These are phyloP conservation scores for Botrytis aclada DNA, from an alignment of 2,329 filamentous ascomycete species.

Conservation along the genomic window DNA sequence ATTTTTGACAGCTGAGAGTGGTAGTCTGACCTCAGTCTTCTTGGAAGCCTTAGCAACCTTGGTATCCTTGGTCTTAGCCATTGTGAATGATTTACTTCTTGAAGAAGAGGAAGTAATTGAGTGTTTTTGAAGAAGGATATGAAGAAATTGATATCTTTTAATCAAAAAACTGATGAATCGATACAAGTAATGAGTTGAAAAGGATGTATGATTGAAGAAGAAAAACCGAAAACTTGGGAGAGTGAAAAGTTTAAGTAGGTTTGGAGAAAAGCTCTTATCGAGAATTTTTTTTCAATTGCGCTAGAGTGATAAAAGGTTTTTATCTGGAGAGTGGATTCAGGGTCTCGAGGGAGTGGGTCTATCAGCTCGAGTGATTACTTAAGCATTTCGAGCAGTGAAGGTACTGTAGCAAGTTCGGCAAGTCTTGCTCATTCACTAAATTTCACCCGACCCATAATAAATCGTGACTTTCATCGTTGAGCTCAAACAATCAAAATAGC, in stretches of 20 bases:
- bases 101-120: not conserved
- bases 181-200: conserved; percentile 9
- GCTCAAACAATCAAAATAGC: conserved; percentile 10
- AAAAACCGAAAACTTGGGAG: conserved; percentile 23
- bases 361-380: not conserved
- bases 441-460: conserved; percentile 7
- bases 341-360: not conserved
- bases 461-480: conserved; percentile 20
- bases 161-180: not conserved
- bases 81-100: conserved; percentile 41
- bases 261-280: conserved; percentile 33
- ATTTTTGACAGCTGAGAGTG: conserved; percentile 58
- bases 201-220: conserved; percentile 19
- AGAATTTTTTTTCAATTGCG: conserved; percentile 24
- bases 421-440: not conserved
- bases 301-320: conserved; percentile 15
- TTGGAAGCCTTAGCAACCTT: conserved; percentile 57
- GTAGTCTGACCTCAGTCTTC: conserved; percentile 49
- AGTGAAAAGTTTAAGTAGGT: conserved; percentile 22
- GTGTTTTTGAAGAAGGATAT: not conserved
- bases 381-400: not conserved
- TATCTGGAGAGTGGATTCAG: not conserved
- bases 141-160: not conserved
- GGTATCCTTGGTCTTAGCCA: conserved; percentile 66
- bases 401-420: not conserved